Conservation (phyloP, 164 flowering plant species). For the Vitis labrusca region DNA sequence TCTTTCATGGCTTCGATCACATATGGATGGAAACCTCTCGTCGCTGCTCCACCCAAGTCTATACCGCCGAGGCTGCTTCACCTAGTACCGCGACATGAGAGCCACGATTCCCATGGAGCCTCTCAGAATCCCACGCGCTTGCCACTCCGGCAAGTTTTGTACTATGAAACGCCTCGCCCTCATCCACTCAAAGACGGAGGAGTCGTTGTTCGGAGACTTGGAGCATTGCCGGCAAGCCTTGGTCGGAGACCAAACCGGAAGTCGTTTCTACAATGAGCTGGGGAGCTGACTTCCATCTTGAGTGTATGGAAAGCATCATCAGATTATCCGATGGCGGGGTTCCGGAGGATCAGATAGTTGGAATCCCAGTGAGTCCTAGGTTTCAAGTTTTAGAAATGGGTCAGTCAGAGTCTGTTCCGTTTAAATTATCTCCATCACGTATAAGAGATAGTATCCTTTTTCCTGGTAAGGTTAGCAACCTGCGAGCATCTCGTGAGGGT, state of each 20-base stretch:
- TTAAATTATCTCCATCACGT: too few relatives aligned
- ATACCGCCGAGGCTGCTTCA: conserved; percentile 71
- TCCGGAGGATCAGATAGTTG: conserved; percentile 57
- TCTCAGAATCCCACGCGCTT: conserved; percentile 73
- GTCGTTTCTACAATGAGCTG: conserved; percentile 70
- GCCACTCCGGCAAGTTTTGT: conserved; percentile 80
- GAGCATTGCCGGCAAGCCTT: conserved; percentile 61
- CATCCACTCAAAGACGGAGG: conserved; percentile 92
- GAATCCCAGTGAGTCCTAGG: conserved; percentile 84
- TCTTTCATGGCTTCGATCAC: conserved; percentile 91
- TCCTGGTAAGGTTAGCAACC: too few relatives aligned
- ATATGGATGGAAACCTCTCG: conserved; percentile 89
- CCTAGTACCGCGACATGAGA: conserved; percentile 80
- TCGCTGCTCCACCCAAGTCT: conserved; percentile 78
- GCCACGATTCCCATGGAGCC: conserved; percentile 86
- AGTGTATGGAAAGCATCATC: conserved; percentile 89
- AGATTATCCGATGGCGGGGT: conserved; percentile 41
- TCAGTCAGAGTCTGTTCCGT: conserved; percentile 74
- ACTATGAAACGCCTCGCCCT: conserved; percentile 65
- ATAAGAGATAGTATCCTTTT: too few relatives aligned
- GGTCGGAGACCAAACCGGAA: conserved; percentile 79
- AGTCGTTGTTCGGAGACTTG: conserved; percentile 76
- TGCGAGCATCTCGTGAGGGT: too few relatives aligned
- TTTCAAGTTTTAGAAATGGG: conserved; percentile 69
- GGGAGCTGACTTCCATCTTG: conserved; percentile 78